Percentiles rank a stretch among this genome's conserved stretches.
phyloP scores from a whole-genome alignment of 139 green algal species.

The Chlorella sp. region DNA sequence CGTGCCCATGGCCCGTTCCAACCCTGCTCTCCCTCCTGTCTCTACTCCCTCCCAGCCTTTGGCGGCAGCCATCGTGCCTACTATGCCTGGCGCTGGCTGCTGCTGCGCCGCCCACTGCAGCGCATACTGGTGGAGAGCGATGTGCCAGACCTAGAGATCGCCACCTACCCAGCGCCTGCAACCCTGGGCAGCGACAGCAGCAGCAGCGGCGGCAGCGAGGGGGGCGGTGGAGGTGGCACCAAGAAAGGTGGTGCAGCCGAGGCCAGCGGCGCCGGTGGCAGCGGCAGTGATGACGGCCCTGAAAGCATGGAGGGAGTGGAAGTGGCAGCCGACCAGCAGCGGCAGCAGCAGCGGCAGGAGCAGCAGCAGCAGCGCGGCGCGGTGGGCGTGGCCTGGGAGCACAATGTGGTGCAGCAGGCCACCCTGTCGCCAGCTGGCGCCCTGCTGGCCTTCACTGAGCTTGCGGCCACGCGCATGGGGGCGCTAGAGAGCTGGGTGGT shows the following conservation, averaged over 20 bases:
- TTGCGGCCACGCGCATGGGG: not conserved
- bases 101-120: not conserved
- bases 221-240: not conserved
- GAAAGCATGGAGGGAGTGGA: not conserved
- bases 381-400: not conserved
- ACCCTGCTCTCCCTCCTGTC: not conserved
- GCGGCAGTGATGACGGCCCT: not conserved
- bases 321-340: not conserved
- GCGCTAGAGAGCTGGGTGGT: not conserved
- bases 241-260: not conserved
- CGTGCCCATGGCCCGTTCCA: too few species aligned
- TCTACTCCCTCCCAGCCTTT: not conserved
- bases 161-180: not conserved
- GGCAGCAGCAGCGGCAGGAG: not conserved
- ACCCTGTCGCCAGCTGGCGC: not conserved
- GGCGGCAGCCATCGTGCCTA: slow-evolving; percentile 10
- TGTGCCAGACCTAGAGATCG: not conserved
- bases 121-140: not conserved
- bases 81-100: slow-evolving; percentile 23
- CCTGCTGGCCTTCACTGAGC: slow-evolving; percentile 19
- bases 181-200: not conserved
- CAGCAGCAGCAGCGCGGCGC: not conserved
- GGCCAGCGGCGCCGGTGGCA: not conserved
- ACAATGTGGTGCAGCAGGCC: not conserved
- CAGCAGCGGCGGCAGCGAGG: not conserved